Base-by-base conservation (phyloP, 2,329 filamentous ascomycete genomes). In the Piedraia hortae region DNA sequence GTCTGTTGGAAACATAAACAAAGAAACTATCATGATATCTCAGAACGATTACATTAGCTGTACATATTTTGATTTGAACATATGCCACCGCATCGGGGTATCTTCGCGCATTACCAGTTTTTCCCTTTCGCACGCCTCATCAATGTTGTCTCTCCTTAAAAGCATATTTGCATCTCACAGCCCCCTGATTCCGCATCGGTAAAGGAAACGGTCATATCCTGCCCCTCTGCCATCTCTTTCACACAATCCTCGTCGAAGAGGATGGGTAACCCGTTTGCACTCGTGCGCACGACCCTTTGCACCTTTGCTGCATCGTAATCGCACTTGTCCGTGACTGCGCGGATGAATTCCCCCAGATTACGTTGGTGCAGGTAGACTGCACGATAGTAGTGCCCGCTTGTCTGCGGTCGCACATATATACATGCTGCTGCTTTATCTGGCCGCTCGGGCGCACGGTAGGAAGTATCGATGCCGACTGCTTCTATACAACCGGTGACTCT, bases 211-310 rank as follows among this genome's bases (percentile, higher is more conserved):
- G 58, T 51, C 70, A 93, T 85, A 38, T 90, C 82, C 44, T 93
- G 77, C 14, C 78, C 80, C 47, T 97, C 85, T 2, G 65, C 61
- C 23, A 93, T 53, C 42, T 82, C 71, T 19, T 61, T 60, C 14
- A 93, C 62, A 21, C 88, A 68, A 30, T 91, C 78, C 37, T 93
- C 78, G 37, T 93, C 85, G 34, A 93, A 59, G 38, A 88, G 63
- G 24, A 93, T 65, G 36, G 78, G 65, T 2, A 91, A 48, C 0
- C 77, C 77, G 31, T 66, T 65, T 8, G 65, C 55, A 18, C 74
- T 68, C 23, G 78, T 53, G 26, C 65, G 73, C 4, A 89, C 53
- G 1, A 68, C 67, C 16, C 71, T 66, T 1, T 65, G 50, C 5
- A 91, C 62, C 28, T 60, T 63, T 2, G 58, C 56, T 1, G 71